A percentile compares a stretch with the other conserved stretches of the same genome.
phyloP scores from a whole-genome alignment of 768 basidiomycete species.

The Trametes maxima region DNA sequence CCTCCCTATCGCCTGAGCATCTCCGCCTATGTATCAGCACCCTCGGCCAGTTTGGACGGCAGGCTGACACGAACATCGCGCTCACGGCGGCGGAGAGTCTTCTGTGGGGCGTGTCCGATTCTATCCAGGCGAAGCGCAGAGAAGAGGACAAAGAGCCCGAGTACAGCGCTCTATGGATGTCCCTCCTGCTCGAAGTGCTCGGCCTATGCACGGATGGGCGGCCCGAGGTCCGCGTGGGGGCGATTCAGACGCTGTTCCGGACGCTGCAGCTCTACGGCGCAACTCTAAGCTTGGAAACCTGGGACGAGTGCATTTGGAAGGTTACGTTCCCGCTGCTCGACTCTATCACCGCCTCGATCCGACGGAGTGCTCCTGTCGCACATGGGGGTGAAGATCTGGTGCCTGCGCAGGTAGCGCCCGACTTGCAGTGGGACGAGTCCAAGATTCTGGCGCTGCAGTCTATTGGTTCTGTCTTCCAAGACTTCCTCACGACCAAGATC shows the following conservation, averaged over 20 bases:
- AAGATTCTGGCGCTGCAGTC: constrained; percentile 85
- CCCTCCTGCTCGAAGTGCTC: constrained; percentile 80
- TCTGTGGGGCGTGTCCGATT: constrained; percentile 95
- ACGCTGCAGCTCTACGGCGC: constrained; percentile 93
- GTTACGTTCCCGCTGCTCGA: constrained; percentile 87
- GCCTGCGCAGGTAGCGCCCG: constrained; percentile 22
- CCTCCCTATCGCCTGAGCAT: constrained; percentile 76
- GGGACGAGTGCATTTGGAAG: constrained; percentile 92
- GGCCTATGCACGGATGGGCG: constrained; percentile 80
- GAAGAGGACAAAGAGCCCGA: constrained; percentile 61
- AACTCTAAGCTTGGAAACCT: constrained; percentile 77
- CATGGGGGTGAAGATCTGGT: constrained; percentile 5
- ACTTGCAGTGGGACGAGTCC: constrained; percentile 82
- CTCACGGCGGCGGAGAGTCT: constrained; percentile 91
- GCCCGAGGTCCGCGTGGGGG: constrained; percentile 88
- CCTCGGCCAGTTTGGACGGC: constrained; percentile 88
- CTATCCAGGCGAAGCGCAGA: constrained; percentile 84
- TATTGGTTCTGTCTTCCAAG: constrained; percentile 79
- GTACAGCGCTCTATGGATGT: constrained; percentile 93
- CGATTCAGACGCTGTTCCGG: constrained; percentile 93
- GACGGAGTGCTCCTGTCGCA: constrained; percentile 33
- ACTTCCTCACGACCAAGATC: constrained; percentile 76
- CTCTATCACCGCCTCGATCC: constrained; percentile 60
- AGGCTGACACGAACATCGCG: constrained; percentile 94
- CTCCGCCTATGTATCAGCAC: constrained; percentile 89